Evolutionary conservation across 148 eudicot genomes (phyloP).

Genomic region (Vaccinium corymbosum): DNA sequence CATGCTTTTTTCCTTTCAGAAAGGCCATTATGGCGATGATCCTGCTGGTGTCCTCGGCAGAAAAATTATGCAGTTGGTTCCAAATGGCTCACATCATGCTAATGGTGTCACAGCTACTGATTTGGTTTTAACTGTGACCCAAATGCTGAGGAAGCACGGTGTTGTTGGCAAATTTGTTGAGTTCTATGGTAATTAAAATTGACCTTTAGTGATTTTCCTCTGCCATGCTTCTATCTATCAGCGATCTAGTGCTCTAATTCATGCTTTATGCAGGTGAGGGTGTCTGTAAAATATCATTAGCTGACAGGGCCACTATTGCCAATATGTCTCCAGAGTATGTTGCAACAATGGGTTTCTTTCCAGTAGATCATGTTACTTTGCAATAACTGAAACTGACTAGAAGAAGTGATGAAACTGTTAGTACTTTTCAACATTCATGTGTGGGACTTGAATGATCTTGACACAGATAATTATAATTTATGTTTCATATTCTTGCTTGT

Average conservation of each 20-base stretch:
- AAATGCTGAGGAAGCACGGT: conserved; percentile 97
- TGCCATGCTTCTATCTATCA: not conserved
- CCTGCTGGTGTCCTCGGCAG: too few species aligned
- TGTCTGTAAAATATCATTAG: conserved; percentile 53
- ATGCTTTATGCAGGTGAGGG: conserved; percentile 40
- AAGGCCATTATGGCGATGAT: too few species aligned
- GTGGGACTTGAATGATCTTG: conserved; percentile 2
- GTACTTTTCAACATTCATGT: conserved; percentile 20
- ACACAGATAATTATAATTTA: not conserved
- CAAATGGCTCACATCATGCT: too few species aligned
- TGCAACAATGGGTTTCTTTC: conserved; percentile 72
- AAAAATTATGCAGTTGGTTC: too few species aligned
- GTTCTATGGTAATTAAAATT: conserved; percentile 63
- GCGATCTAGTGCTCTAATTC: not conserved
- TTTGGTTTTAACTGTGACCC: conserved; percentile 92
- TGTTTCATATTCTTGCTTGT: conserved; percentile 9
- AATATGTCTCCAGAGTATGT: conserved; percentile 72
- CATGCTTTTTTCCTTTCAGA: too few species aligned
- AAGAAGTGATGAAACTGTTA: conserved; percentile 58
- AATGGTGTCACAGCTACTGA: conserved; percentile 98
- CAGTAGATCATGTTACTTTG: conserved; percentile 61
- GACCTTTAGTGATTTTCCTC: not conserved
- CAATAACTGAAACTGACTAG: conserved; percentile 60
- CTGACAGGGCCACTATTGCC: conserved; percentile 71
- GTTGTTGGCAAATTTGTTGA: conserved; percentile 98